These are phyloP conservation scores for Chaetoscypha palmicola DNA, from an alignment of 2,329 filamentous ascomycete genomes.

Conservation along the genomic window DNA sequence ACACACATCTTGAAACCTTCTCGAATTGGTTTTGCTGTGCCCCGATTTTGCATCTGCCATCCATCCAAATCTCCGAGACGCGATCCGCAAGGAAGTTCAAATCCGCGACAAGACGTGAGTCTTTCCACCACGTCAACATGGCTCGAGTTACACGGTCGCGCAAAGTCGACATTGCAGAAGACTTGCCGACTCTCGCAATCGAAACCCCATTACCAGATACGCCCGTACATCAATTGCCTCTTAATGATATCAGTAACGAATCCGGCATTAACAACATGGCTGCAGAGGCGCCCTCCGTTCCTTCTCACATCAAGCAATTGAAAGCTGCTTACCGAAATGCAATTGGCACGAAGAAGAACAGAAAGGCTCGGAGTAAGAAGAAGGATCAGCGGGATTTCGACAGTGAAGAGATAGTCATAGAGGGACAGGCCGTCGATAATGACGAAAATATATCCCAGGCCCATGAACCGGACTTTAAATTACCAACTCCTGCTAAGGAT, in stretches of 20 bases:
- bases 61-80: conserved; percentile 6
- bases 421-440: conserved; percentile 3
- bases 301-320: conserved; percentile 26
- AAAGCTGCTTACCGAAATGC: conserved; percentile 30
- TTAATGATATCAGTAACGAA: conserved; percentile 19
- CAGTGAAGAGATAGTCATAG: conserved; percentile 9
- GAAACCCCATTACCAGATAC: conserved; percentile 18
- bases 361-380: conserved; percentile 24
- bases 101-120: not conserved
- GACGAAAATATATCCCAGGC: conserved; percentile 2
- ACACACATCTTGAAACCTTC: conserved; percentile 8
- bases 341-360: conserved; percentile 25
- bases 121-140: conserved; percentile 20
- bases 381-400: conserved; percentile 15
- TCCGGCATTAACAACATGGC: conserved; percentile 12
- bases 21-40: conserved; percentile 6
- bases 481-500: conserved; percentile 10
- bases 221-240: conserved; percentile 13
- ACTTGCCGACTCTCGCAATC: conserved; percentile 21
- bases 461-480: conserved; percentile 7
- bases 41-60: not conserved
- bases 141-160: conserved; percentile 28
- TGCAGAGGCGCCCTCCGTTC: conserved; percentile 18
- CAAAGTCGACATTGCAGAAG: conserved; percentile 27
- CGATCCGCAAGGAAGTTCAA: conserved; percentile 6